phyloP scores from a whole-genome alignment of 2,329 filamentous ascomycete species.

The Hypoxylon sp. region DNA sequence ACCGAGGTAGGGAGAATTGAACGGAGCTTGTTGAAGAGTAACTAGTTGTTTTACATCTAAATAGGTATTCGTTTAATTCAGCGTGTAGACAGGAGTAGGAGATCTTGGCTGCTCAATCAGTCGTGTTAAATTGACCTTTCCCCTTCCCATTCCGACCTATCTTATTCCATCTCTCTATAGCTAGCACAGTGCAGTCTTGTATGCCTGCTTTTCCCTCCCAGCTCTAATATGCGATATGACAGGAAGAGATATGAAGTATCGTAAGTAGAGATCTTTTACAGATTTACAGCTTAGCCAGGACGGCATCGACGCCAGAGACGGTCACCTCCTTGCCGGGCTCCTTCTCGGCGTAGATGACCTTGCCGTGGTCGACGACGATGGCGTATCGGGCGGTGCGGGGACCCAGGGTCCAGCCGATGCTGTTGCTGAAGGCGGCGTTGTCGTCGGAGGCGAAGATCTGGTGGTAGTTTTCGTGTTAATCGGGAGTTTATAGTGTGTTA shows the following conservation, averaged over 20 bases:
- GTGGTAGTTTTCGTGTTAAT: constrained; percentile 15
- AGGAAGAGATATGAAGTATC: no score
- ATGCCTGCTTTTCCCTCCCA: constrained; percentile 1
- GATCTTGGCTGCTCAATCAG: background rate
- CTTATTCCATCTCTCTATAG: constrained; percentile 14
- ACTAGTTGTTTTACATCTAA: background rate
- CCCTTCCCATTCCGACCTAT: background rate
- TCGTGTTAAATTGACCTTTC: background rate
- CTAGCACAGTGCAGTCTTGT: constrained; percentile 1
- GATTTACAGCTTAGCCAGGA: constrained; percentile 67
- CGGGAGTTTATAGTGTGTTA: constrained; percentile 9
- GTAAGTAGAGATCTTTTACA: background rate
- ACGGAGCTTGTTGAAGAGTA: constrained; percentile 8
- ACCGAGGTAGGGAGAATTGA: constrained; percentile 2
- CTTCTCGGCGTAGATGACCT: constrained; percentile 83
- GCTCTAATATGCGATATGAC: constrained; percentile 11
- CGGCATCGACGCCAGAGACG: constrained; percentile 67
- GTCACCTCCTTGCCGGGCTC: constrained; percentile 66
- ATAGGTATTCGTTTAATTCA: background rate
- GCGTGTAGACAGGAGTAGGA: background rate
- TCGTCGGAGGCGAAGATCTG: constrained; percentile 83
- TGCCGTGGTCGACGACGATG: constrained; percentile 86
- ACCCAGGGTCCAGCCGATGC: constrained; percentile 81
- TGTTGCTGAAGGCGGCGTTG: constrained; percentile 79
- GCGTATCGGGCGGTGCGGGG: constrained; percentile 85